A percentile compares a stretch with the other conserved stretches of the same genome.
These are phyloP conservation scores for Luffa aegyptiaca DNA, from an alignment of 306 rosid genomes.

Conservation along the genomic window DNA sequence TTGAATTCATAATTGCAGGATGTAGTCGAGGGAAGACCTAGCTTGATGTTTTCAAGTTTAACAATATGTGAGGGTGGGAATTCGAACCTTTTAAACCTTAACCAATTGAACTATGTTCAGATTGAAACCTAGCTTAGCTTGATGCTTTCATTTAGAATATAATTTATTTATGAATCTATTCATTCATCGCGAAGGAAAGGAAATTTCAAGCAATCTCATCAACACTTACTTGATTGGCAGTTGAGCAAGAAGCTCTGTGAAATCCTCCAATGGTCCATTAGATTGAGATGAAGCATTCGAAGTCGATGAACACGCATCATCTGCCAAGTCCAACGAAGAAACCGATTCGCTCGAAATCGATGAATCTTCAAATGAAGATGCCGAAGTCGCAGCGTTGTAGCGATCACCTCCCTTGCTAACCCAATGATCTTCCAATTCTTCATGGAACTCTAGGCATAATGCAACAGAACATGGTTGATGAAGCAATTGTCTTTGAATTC, in stretches of 20 bases:
- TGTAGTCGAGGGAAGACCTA: not conserved
- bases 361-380: constrained; percentile 18
- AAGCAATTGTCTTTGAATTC: constrained; percentile 7
- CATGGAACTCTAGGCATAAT: not conserved
- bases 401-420: not conserved
- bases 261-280: constrained; percentile 31
- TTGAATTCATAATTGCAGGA: not conserved
- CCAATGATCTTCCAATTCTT: constrained; percentile 9
- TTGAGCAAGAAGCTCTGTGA: constrained; percentile 34
- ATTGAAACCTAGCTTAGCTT: not conserved
- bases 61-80: not conserved
- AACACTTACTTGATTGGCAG: constrained; percentile 41
- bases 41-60: not conserved
- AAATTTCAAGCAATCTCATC: not conserved
- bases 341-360: constrained; percentile 13
- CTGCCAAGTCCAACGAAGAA: constrained; percentile 24
- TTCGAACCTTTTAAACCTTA: not conserved
- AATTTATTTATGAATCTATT: not conserved
- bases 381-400: constrained; percentile 7
- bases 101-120: too few species aligned
- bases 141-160: not conserved
- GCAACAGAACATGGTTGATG: constrained; percentile 5
- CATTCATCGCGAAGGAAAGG: not conserved
- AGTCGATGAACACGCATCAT: constrained; percentile 23
- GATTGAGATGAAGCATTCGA: constrained; percentile 14